phyloP scores from a whole-genome alignment of 176 grass and related monocot genomes.

The Ensete glaucum region DNA sequence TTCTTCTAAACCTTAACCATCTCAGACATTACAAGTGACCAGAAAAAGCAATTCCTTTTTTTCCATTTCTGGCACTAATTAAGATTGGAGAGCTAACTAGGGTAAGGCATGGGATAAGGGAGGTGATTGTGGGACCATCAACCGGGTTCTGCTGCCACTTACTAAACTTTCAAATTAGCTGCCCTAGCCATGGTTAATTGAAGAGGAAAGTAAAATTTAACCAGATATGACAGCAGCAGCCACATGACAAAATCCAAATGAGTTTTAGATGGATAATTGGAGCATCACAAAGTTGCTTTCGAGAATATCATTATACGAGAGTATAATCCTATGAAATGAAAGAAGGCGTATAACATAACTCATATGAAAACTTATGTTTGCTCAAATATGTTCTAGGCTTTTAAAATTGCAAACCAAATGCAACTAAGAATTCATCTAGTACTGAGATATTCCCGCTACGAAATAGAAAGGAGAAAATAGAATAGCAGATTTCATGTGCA shows the following conservation, averaged over 20 bases:
- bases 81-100: no score
- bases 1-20: no score
- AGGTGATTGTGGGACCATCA: not conserved
- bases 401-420: not conserved
- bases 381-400: not conserved
- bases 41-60: no score
- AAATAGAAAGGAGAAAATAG: conserved; percentile 1
- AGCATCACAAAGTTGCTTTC: not conserved
- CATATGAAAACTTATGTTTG: not conserved
- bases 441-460: no score
- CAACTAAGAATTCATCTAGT: not conserved
- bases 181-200: no score
- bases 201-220: no score
- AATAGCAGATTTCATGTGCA: conserved; percentile 2
- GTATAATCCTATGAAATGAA: not conserved
- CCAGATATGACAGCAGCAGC: no score
- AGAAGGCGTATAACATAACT: not conserved
- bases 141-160: not conserved
- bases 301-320: not conserved
- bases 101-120: no score
- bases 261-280: no score
- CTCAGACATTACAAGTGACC: no score
- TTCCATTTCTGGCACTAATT: no score
- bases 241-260: no score
- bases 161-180: not conserved